Percentiles rank a stretch among this genome's conserved stretches.
Evolutionary conservation across 305 asterid species (phyloP).

Genomic region (Ilex paraguariensis): DNA sequence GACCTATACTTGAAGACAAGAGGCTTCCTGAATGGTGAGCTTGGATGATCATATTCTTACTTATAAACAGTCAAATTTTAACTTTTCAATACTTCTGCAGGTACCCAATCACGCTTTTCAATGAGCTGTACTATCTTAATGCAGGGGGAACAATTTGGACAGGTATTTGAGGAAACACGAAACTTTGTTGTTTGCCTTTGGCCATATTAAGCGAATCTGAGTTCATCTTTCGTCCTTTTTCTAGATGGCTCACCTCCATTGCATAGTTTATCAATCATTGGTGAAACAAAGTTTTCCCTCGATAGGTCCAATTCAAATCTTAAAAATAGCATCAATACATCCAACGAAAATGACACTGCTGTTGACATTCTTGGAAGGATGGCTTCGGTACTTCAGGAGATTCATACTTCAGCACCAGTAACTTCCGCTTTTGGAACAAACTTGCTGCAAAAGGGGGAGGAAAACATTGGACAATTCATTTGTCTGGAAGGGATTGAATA

Average conservation of each 20-base stretch:
- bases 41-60: constrained; percentile 17
- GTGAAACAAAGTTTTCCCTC: constrained; percentile 55
- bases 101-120: constrained; percentile 88
- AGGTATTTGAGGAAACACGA: constrained; percentile 34
- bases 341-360: constrained; percentile 56
- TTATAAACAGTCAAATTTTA: constrained; percentile 13
- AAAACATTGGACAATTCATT: constrained; percentile 84
- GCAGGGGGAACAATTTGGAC: constrained; percentile 98
- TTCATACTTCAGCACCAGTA: constrained; percentile 48
- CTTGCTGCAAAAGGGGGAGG: constrained; percentile 71
- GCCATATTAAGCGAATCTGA: constrained; percentile 13
- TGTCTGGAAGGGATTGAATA: constrained; percentile 95
- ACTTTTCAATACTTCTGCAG: constrained; percentile 35
- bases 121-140: constrained; percentile 91
- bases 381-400: constrained; percentile 57
- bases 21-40: constrained; percentile 89
- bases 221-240: constrained; percentile 13
- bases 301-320: constrained; percentile 35
- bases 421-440: constrained; percentile 72
- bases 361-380: constrained; percentile 69
- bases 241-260: constrained; percentile 85
- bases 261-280: constrained; percentile 50
- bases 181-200: constrained; percentile 18
- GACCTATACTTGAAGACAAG: constrained; percentile 82
- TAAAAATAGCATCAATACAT: constrained; percentile 12